Evolutionary conservation across 768 basidiomycete genomes (phyloP).

Genomic region (Pisolithus marmoratus): DNA sequence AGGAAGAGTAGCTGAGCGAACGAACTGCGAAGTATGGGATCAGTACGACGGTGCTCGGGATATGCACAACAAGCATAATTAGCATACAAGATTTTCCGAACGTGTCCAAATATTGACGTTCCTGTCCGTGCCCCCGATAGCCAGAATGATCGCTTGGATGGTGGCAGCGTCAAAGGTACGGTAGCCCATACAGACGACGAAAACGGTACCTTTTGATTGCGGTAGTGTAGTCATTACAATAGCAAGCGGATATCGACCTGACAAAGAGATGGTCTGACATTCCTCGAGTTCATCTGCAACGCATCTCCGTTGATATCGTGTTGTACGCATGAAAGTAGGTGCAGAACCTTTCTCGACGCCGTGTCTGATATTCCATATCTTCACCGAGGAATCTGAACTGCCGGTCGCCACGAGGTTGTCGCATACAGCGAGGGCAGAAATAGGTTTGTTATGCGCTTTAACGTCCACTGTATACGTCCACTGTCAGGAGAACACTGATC

Average conservation of each 20-base stretch:
- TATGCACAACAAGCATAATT: conserved; percentile 3
- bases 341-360: conserved; percentile 25
- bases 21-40: conserved; percentile 38
- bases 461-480: conserved; percentile 45
- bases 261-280: conserved; percentile 55
- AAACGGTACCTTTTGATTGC: conserved; percentile 51
- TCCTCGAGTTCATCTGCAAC: conserved; percentile 34
- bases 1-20: conserved; percentile 50
- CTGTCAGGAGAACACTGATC: conserved; percentile 32
- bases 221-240: conserved; percentile 64
- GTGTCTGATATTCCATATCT: conserved; percentile 56
- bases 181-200: neutral
- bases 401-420: conserved; percentile 60
- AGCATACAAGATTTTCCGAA: conserved; percentile 49
- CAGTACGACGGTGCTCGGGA: neutral
- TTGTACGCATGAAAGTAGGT: neutral
- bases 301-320: neutral
- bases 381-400: conserved; percentile 75
- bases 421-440: conserved; percentile 60
- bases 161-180: neutral
- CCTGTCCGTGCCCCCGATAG: conserved; percentile 76
- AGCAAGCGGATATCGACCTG: conserved; percentile 71
- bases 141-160: conserved; percentile 57
- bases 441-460: conserved; percentile 61
- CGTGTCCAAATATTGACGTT: conserved; percentile 75